Base-by-base conservation (phyloP, 2,329 filamentous ascomycete genomes). In the Aspergillus fijiensis region DNA sequence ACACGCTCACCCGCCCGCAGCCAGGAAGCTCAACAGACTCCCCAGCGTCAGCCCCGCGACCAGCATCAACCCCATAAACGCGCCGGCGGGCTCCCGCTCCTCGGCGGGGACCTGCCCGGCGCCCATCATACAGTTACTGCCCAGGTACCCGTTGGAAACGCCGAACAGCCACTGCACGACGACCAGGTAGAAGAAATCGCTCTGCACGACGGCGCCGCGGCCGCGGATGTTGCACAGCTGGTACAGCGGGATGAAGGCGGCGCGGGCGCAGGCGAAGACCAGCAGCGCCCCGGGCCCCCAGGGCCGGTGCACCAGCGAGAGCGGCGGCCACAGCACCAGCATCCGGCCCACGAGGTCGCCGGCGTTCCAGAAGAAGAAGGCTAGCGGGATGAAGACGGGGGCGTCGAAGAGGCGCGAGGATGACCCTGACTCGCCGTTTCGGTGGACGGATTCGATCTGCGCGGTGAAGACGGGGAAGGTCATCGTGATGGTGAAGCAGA, bases 51-150 rank as follows among this genome's bases (percentile, higher is more conserved):
- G 77, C 0, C 95, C 95, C 5, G 85, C 86, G 19, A 97, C 91
- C n/a, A 98, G 84, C 74, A 89, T 92, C 64, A 97, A 76, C 3
- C 90, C 89, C 95, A 99, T 98, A 74, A 98, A 98, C 1, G 90
- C 92, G 51, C 94, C 95, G 0, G 92, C 88, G 5, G 92, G 93
- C 78, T 96, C 92, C 35, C 90, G 83, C 79, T 99, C 94, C 10
- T 88, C 87, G 1, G 89, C 85, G 4, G 89, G 88, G 1, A 98
- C 93, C 85, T 90, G 87, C 0, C 85, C 86, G 0, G 92, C 89
- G 1, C 89, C 89, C 86, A 98, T 96, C 93, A 99, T 98, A 74
- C 90, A 92, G 67, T 85, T 89, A 59, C 90, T 91, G 31, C 90
- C 89, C 14, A 99, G 76, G 82, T 90, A 98, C 1, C 95, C 95